Conservation (phyloP, 306 rosid genomes). For the Pyrus betulifolia region DNA sequence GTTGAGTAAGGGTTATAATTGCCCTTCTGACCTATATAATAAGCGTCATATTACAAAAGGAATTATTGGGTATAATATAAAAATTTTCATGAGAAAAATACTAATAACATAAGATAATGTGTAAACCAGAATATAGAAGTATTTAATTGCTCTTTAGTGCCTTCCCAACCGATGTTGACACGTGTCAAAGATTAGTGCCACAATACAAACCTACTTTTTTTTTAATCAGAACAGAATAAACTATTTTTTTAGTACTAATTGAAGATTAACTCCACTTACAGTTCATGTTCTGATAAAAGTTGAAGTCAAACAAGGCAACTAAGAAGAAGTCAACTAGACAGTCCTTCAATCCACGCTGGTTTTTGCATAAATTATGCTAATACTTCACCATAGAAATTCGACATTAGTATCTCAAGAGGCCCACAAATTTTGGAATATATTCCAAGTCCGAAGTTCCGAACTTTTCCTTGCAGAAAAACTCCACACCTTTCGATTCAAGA, state of each 20-base stretch:
- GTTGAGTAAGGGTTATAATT: no score
- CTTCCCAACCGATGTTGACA: background rate
- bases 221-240: background rate
- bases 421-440: background rate
- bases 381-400: background rate
- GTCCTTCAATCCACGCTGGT: background rate
- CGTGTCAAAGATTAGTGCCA: background rate
- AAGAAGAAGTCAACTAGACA: background rate
- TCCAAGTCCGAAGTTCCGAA: background rate
- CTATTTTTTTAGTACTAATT: background rate
- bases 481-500: conserved; percentile 9
- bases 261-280: background rate
- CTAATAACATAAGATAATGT: no score
- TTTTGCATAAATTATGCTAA: background rate
- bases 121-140: no score
- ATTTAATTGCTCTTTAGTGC: no score
- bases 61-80: background rate
- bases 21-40: background rate
- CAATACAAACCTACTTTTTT: background rate
- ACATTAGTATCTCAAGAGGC: background rate
- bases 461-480: background rate
- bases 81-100: background rate
- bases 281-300: background rate
- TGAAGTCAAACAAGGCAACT: background rate
- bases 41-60: background rate